A percentile compares a stretch with the other conserved stretches of the same genome.
Evolutionary conservation across 208 protist genomes (phyloP).

Genomic region (Herpetomonas samuelpessoai): DNA sequence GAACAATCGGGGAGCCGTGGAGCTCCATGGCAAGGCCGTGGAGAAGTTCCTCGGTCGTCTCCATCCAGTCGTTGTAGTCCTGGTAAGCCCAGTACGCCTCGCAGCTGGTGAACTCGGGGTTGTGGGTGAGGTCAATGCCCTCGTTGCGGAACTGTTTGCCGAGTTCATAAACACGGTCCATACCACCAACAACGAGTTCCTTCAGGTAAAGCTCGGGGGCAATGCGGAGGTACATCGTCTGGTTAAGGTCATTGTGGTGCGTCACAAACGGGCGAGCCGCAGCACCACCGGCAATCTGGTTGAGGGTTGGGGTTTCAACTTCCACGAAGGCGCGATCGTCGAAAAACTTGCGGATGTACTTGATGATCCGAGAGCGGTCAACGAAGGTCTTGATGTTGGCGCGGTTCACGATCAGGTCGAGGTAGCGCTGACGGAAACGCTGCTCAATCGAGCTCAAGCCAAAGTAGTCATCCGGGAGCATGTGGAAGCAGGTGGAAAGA

Average conservation of each 20-base stretch:
- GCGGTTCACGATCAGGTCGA: slow-evolving; percentile 99
- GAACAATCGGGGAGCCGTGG: slow-evolving; percentile 91
- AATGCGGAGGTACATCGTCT: slow-evolving; percentile 98
- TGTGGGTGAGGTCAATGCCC: slow-evolving; percentile 98
- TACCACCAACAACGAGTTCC: slow-evolving; percentile 98
- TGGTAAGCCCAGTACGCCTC: slow-evolving; percentile 99
- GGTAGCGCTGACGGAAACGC: slow-evolving; percentile 97
- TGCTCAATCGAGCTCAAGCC: slow-evolving; percentile 95
- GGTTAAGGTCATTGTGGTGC: slow-evolving; percentile 99
- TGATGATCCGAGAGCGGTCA: slow-evolving; percentile 94
- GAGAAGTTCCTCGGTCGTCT: slow-evolving; percentile 96
- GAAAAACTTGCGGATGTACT: slow-evolving; percentile 98
- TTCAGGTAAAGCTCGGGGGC: slow-evolving; percentile 99
- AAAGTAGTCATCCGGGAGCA: slow-evolving; percentile 96
- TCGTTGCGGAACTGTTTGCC: slow-evolving; percentile 99
- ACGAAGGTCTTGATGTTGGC: slow-evolving; percentile 94
- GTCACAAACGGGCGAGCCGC: slow-evolving; percentile 99
- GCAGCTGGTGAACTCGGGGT: slow-evolving; percentile 99
- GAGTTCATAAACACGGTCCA: slow-evolving; percentile 99
- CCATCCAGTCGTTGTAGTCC: slow-evolving; percentile 99
- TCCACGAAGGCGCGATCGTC: slow-evolving; percentile 96
- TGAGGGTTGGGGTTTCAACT: slow-evolving; percentile 99
- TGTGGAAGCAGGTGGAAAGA: slow-evolving; percentile 98
- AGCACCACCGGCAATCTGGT: slow-evolving; percentile 98
- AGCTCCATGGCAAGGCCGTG: slow-evolving; percentile 95